Evolutionary conservation across 1,284 basidiomycete species (phyloP).

Genomic region (Crocinoboletus sp.): DNA sequence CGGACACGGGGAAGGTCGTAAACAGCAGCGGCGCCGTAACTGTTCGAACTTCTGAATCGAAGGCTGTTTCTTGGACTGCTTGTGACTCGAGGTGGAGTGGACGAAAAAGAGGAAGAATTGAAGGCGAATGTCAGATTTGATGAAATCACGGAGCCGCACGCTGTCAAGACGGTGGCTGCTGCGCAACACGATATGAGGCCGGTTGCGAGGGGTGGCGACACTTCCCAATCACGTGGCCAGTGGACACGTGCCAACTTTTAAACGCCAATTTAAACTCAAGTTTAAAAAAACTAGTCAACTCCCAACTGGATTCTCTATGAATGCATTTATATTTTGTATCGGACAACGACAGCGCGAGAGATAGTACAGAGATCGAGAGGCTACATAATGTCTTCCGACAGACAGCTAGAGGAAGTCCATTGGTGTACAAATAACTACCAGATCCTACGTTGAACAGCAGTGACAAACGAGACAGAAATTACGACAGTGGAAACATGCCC

Average conservation of each 20-base stretch:
- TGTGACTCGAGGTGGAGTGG: not conserved
- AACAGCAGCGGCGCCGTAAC: constrained; percentile 14
- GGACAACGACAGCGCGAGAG: constrained; percentile 14
- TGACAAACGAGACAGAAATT: constrained; percentile 14
- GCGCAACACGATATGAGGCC: constrained; percentile 2
- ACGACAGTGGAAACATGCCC: constrained; percentile 21
- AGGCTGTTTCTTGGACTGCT: not conserved
- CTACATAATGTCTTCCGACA: constrained; percentile 31
- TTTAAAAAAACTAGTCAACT: too few species aligned
- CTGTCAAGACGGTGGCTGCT: not conserved
- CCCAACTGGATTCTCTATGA: too few species aligned
- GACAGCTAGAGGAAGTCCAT: constrained; percentile 24
- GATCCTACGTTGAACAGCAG: constrained; percentile 30
- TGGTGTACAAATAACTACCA: constrained; percentile 33
- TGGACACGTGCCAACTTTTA: constrained; percentile 14
- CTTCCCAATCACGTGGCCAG: not conserved
- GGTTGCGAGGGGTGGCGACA: constrained; percentile 1
- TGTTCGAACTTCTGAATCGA: not conserved
- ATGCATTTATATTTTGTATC: constrained; percentile 17
- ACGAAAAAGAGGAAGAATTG: not conserved
- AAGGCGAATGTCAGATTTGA: not conserved
- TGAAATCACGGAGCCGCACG: not conserved
- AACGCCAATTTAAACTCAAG: constrained; percentile 10
- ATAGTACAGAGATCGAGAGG: constrained; percentile 27
- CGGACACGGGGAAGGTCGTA: constrained; percentile 11